These are phyloP conservation scores for Sphaerulina musiva DNA, from an alignment of 2,329 filamentous ascomycete genomes.

Conservation along the genomic window DNA sequence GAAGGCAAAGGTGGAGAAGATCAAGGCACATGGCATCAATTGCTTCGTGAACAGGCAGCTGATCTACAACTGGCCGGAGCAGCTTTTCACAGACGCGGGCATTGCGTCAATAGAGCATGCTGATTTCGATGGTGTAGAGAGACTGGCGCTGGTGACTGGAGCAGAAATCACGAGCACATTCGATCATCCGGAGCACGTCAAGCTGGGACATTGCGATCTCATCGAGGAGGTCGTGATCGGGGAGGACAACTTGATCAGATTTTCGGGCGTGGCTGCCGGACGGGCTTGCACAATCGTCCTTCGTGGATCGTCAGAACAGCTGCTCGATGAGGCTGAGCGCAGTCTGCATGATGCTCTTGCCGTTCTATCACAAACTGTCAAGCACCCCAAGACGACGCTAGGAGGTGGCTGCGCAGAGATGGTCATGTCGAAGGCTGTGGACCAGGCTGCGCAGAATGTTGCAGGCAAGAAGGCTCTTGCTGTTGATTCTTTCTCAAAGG, in stretches of 20 bases:
- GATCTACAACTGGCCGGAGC: conserved; percentile 99
- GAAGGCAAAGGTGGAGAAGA: conserved; percentile 98
- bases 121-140: conserved; percentile 96
- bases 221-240: conserved; percentile 99
- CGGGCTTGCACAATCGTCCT: conserved; percentile 95
- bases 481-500: conserved; percentile 80
- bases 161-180: conserved; percentile 97
- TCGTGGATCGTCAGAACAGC: conserved; percentile 90
- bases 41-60: conserved; percentile 99
- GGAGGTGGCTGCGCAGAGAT: conserved; percentile 97
- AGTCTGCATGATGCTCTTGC: conserved; percentile 93
- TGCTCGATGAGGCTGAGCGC: conserved; percentile 93
- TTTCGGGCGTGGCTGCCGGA: conserved; percentile 89
- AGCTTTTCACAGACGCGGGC: conserved; percentile 93
- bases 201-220: conserved; percentile 87
- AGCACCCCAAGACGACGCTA: conserved; percentile 86
- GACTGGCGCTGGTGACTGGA: conserved; percentile 87
- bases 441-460: conserved; percentile 84
- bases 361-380: conserved; percentile 92
- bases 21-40: conserved; percentile 98
- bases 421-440: conserved; percentile 97
- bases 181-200: conserved; percentile 94
- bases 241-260: conserved; percentile 94
- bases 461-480: conserved; percentile 96
- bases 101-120: conserved; percentile 99